Evolutionary conservation across 2,329 filamentous ascomycete genomes (phyloP).

Genomic region (Diplodia mutila): DNA sequence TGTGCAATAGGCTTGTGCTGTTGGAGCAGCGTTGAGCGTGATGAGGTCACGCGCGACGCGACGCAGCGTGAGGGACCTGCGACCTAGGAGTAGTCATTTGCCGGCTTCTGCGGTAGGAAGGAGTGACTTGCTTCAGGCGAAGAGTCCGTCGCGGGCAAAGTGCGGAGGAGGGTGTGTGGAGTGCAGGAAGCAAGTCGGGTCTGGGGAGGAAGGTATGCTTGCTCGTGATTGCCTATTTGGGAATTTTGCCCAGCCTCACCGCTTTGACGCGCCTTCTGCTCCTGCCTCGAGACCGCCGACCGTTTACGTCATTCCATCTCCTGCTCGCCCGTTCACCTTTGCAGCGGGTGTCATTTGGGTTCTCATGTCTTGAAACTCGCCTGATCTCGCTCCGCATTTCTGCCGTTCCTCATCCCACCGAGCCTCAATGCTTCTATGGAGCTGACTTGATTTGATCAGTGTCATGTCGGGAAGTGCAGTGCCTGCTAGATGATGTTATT

Average conservation of each 20-base stretch:
- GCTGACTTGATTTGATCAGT: neutral
- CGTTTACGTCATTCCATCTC: neutral
- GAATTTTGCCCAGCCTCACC: neutral
- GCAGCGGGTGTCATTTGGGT: neutral
- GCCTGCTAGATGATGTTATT: constrained; percentile 22
- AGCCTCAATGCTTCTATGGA: neutral
- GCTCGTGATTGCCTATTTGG: neutral
- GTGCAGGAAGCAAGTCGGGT: neutral
- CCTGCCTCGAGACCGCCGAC: neutral
- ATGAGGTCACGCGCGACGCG: neutral
- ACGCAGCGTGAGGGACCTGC: neutral
- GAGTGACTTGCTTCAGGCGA: neutral
- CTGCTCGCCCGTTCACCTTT: neutral
- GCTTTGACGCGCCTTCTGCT: neutral
- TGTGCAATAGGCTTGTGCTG: constrained; percentile 1
- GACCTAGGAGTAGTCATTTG: constrained; percentile 2
- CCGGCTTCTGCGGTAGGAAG: neutral
- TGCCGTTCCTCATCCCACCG: neutral
- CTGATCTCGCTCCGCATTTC: neutral
- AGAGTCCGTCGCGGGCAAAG: neutral
- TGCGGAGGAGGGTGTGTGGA: neutral
- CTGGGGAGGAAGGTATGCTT: neutral
- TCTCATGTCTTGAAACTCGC: neutral
- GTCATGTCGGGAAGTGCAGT: neutral
- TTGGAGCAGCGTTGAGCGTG: neutral